These are phyloP conservation scores for Starmerella potacharoeniae DNA, from an alignment of 805 yeast genomes.

Conservation along the genomic window DNA sequence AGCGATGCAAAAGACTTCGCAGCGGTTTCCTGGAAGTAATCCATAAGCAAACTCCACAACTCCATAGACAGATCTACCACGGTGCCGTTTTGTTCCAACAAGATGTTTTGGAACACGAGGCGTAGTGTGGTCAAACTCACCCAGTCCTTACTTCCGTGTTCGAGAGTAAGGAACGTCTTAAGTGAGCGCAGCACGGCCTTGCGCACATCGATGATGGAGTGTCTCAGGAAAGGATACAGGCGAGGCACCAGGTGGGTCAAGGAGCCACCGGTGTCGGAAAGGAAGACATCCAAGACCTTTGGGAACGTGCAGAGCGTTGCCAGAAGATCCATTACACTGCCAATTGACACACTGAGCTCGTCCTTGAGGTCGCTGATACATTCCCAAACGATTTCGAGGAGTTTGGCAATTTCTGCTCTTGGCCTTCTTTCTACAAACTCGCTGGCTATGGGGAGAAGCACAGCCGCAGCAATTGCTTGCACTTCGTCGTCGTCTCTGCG, in stretches of 20 bases:
- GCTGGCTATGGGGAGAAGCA: conserved; percentile 78
- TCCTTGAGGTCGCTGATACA: conserved; percentile 75
- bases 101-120: conserved; percentile 70
- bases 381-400: conserved; percentile 73
- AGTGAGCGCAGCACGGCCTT: conserved; percentile 76
- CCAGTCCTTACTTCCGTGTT: conserved; percentile 48
- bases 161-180: conserved; percentile 53
- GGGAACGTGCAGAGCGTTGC: conserved; percentile 77
- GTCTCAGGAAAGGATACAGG: conserved; percentile 83
- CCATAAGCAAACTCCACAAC: conserved; percentile 49
- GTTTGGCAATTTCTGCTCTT: conserved; percentile 32
- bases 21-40: not conserved
- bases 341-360: conserved; percentile 88
- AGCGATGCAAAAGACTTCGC: not conserved
- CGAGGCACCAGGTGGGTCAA: conserved; percentile 77
- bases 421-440: conserved; percentile 63
- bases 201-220: conserved; percentile 83
- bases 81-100: conserved; percentile 77
- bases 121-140: conserved; percentile 62
- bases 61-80: conserved; percentile 52
- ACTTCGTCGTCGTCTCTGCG: conserved; percentile 82
- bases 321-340: conserved; percentile 87
- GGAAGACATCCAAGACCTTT: conserved; percentile 63
- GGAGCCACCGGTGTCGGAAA: conserved; percentile 43
- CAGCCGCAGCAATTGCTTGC: conserved; percentile 92